These are phyloP conservation scores for Corchorus olitorius DNA, from an alignment of 345 rosid genomes.

Conservation along the genomic window DNA sequence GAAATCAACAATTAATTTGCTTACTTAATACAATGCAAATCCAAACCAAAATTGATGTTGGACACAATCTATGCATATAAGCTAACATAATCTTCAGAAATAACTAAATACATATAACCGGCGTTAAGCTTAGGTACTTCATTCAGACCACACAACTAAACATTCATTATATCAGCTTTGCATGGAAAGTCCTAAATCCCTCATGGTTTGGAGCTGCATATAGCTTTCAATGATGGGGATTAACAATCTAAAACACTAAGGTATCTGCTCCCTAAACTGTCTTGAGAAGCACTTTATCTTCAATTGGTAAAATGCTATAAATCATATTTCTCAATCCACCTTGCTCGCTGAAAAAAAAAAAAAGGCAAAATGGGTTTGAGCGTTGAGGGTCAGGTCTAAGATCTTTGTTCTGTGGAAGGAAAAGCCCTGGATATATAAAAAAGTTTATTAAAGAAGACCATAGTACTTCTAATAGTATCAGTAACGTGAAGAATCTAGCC, in stretches of 20 bases:
- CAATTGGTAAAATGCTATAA: not conserved
- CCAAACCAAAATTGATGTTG: not conserved
- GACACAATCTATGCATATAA: not conserved
- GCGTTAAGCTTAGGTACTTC: not conserved
- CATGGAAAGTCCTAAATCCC: not conserved
- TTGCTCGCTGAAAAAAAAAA: not conserved
- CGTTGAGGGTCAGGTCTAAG: not conserved
- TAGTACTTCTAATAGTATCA: not conserved
- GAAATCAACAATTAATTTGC: constrained; percentile 10
- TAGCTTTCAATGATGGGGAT: not conserved
- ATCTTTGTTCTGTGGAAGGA: not conserved
- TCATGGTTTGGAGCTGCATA: not conserved
- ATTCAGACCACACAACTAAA: not conserved
- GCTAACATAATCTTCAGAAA: not conserved
- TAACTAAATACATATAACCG: not conserved
- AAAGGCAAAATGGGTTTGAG: not conserved
- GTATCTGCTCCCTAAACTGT: not conserved
- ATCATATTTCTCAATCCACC: not conserved
- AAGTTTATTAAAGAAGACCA: not conserved
- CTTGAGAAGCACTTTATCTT: not conserved
- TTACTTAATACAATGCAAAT: not conserved
- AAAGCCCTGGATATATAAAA: not conserved
- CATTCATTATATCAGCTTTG: not conserved
- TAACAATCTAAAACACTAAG: not conserved
- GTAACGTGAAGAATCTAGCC: not conserved